phyloP scores from a whole-genome alignment of 108 stramenopile genomes.

The Pseudonitzschia multiseries region DNA sequence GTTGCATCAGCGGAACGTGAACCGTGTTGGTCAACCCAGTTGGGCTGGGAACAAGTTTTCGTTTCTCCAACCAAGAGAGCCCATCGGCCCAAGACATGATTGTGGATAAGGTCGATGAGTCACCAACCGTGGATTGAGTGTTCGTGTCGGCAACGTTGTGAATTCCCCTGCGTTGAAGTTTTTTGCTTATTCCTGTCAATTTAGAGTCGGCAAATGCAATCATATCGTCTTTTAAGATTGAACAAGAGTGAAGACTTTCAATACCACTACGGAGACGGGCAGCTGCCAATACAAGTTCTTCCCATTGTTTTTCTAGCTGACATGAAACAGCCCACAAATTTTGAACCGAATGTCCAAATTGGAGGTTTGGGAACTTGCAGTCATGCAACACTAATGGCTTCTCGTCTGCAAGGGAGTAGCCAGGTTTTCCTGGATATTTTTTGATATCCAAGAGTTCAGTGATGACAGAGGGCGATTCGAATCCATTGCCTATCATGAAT shows the following conservation, averaged over 20 bases:
- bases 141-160: neutral
- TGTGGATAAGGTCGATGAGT: neutral
- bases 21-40: constrained; percentile 46
- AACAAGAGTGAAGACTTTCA: constrained; percentile 40
- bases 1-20: constrained; percentile 69
- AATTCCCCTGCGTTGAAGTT: constrained; percentile 29
- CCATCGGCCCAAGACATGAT: constrained; percentile 46
- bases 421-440: constrained; percentile 89
- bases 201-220: constrained; percentile 39
- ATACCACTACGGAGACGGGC: constrained; percentile 68
- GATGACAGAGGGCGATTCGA: constrained; percentile 81
- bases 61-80: constrained; percentile 35
- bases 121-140: neutral
- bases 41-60: constrained; percentile 26
- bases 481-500: constrained; percentile 87
- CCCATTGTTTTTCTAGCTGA: constrained; percentile 74
- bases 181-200: constrained; percentile 47
- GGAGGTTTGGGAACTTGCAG: constrained; percentile 79
- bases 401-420: constrained; percentile 91
- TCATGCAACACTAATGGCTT: constrained; percentile 88
- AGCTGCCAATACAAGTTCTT: constrained; percentile 65
- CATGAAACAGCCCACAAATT: constrained; percentile 74
- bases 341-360: constrained; percentile 62
- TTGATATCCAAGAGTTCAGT: constrained; percentile 81
- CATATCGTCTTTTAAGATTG: constrained; percentile 55